Conservation (phyloP, 768 basidiomycete genomes). For the Paxillus ammoniavirescens region DNA sequence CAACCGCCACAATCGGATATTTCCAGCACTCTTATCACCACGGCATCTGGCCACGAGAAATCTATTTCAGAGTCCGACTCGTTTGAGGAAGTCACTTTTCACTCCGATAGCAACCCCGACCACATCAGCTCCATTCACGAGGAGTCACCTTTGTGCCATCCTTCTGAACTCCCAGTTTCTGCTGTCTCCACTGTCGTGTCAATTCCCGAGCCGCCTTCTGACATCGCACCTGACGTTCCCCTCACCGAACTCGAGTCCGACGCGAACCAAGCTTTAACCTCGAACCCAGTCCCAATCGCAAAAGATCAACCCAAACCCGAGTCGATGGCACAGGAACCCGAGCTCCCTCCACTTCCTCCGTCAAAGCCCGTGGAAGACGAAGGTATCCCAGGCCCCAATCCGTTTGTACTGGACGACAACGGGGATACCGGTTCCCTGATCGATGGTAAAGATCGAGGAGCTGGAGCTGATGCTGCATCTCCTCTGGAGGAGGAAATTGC, state of each 20-base stretch:
- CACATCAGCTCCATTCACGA: constrained; percentile 2
- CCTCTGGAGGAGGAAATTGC: constrained; percentile 39
- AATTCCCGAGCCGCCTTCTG: background rate
- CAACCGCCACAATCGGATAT: constrained; percentile 10
- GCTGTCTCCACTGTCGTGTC: no score
- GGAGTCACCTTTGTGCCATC: background rate
- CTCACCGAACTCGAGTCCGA: background rate
- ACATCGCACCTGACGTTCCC: background rate
- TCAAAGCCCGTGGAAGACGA: constrained; percentile 16
- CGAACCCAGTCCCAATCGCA: background rate
- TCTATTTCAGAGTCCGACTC: constrained; percentile 16
- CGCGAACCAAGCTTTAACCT: background rate
- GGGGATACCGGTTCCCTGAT: constrained; percentile 40
- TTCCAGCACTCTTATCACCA: constrained; percentile 20
- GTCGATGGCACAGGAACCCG: constrained; percentile 6
- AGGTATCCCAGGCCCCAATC: constrained; percentile 55
- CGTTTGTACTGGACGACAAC: constrained; percentile 61
- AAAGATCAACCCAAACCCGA: background rate
- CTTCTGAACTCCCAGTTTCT: constrained; percentile 1
- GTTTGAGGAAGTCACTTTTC: background rate
- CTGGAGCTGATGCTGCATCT: constrained; percentile 20
- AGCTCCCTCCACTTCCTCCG: constrained; percentile 7
- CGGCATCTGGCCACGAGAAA: background rate
- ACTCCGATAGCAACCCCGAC: constrained; percentile 13
- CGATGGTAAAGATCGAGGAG: background rate